Evolutionary conservation across 371 early-diverging fungal species (phyloP).

Genomic region (Encephalitozoon romaleae): DNA sequence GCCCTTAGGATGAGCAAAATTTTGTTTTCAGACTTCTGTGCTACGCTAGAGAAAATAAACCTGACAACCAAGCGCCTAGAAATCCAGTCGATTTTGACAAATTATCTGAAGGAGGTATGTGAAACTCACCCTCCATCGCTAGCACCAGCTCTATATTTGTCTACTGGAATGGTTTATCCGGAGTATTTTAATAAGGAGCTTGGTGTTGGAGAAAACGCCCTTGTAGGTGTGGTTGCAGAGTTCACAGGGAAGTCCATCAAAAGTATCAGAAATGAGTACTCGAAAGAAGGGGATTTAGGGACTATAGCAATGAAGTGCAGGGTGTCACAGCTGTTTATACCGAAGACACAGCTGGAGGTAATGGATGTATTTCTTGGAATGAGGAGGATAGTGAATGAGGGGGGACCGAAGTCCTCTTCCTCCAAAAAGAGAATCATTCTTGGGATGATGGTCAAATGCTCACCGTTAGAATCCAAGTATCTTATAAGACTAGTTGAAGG

Average conservation of each 20-base stretch:
- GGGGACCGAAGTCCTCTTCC: conserved; percentile 47
- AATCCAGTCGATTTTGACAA: conserved; percentile 48
- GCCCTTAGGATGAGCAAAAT: not conserved
- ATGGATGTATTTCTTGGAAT: conserved; percentile 46
- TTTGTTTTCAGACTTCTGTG: conserved; percentile 39
- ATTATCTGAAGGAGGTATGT: conserved; percentile 26
- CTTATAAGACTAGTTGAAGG: conserved; percentile 59
- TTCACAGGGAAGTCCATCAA: conserved; percentile 30
- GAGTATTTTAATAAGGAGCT: conserved; percentile 57
- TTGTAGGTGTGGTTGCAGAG: conserved; percentile 49
- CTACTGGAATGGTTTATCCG: conserved; percentile 50
- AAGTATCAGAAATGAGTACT: conserved; percentile 42
- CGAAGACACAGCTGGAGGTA: conserved; percentile 36
- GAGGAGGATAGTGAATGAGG: conserved; percentile 31
- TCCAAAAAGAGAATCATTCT: conserved; percentile 52
- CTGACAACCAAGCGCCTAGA: conserved; percentile 50
- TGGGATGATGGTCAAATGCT: conserved; percentile 34
- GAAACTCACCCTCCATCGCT: conserved; percentile 21
- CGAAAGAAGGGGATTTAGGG: conserved; percentile 58
- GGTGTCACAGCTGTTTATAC: conserved; percentile 38
- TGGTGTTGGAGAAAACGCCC: conserved; percentile 58
- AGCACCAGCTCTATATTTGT: conserved; percentile 50
- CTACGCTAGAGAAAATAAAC: conserved; percentile 49
- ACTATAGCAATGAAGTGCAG: conserved; percentile 59
- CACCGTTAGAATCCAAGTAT: conserved; percentile 58